Evolutionary conservation across 2,329 filamentous ascomycete species (phyloP), one percentile per base, ranked within the genome.

Genomic region (Metarhizium guizhouense): DNA sequence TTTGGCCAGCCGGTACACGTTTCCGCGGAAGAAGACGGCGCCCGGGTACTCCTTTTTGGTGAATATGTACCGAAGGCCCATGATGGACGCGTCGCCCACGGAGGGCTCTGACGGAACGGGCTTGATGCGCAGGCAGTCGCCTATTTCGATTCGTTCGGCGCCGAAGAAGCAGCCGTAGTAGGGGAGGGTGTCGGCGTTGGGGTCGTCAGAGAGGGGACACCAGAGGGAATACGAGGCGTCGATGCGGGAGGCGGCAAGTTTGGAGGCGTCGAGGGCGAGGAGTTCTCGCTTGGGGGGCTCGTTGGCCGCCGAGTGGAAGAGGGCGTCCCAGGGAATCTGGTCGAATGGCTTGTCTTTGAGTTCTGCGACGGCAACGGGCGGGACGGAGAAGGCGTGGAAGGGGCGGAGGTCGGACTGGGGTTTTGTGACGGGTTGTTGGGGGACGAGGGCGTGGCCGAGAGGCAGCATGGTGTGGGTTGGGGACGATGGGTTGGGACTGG

Each of bases 321-420:
- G 59, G 3, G 60, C 60, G 6, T 72, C 67, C 77, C 77, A 80
- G 10, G 70, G 64, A 13, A 78, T 64, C 3, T 73, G 66, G 13
- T 75, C 71, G 59, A 76, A 74, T 1, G 65, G 58, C 50, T 70
- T 70, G 18, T 71, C 69, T 55, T 69, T 69, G 6, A 78, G 61
- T 4, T 74, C 70, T 1, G 69, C 61, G 10, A 75, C 62, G 11
- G 64, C 64, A 8, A 78, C 70, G 2, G 68, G 66, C 0, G 77
- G 77, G 1, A 80, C 76, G 11, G 74, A 78, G 56, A 78, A 80
- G 11, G 77, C 76, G 43, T 78, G 69, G 59, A 79, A 80, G 1
- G 77, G 77, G 3, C 77, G 72, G 60, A 79, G 70, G 18, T 77
- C 74, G 4, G 60, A 62, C 49, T 73, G 70, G 0, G 62, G 51